A percentile compares a stretch with the other conserved stretches of the same genome.
Conservation (phyloP, 164 flowering plant genomes). For the Litsea cubeba region DNA sequence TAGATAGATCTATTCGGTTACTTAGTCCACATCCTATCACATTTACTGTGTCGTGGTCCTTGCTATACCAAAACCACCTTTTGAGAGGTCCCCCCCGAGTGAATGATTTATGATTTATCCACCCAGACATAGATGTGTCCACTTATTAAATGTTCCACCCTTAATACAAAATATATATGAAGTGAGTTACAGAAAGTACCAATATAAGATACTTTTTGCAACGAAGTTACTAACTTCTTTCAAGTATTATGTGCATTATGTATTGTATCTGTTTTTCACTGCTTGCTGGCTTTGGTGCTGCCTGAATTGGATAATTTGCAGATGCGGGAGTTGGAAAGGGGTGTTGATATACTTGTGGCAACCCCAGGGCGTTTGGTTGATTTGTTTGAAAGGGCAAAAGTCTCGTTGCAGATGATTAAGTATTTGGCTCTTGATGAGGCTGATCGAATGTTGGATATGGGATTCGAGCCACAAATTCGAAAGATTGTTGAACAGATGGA, state of each 20-base stretch:
- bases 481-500: conserved; percentile 78
- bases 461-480: conserved; percentile 79
- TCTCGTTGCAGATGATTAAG: conserved; percentile 55
- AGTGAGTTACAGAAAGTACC: too few species aligned
- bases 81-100: too few species aligned
- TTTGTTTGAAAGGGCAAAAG: conserved; percentile 72
- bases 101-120: too few species aligned
- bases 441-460: conserved; percentile 85
- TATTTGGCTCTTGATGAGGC: conserved; percentile 80
- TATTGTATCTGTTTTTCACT: background rate
- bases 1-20: too few species aligned
- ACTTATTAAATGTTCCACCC: background rate
- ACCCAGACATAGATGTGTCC: too few species aligned
- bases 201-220: too few species aligned
- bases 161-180: background rate
- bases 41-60: too few species aligned
- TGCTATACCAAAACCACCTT: too few species aligned
- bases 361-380: conserved; percentile 78
- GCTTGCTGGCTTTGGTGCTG: background rate
- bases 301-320: conserved; percentile 14
- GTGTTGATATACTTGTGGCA: conserved; percentile 78
- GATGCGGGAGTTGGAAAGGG: conserved; percentile 71
- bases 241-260: background rate
- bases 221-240: too few species aligned
- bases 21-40: too few species aligned